A percentile compares a stretch with the other conserved stretches of the same genome.
phyloP scores from a whole-genome alignment of 257 asterid genomes.

The Buddleja alternifolia region DNA sequence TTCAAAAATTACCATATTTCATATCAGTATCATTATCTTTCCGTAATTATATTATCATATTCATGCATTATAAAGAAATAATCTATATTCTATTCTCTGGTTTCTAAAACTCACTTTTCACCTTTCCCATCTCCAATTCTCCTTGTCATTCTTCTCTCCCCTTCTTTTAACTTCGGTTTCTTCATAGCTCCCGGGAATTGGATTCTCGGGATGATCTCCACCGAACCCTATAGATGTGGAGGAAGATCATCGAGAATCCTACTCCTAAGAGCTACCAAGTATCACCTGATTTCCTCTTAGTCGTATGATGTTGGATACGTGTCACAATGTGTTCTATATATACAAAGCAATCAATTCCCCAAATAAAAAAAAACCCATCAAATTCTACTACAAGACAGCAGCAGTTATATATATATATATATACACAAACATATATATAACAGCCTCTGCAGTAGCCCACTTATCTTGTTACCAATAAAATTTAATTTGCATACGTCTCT shows the following conservation, averaged over 20 bases:
- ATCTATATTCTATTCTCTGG: not conserved
- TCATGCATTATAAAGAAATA: no score
- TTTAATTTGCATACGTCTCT: slow-evolving; percentile 36
- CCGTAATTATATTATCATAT: no score
- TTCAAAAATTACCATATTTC: no score
- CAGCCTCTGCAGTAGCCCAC: slow-evolving; percentile 47
- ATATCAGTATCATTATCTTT: no score
- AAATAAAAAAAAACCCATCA: not conserved
- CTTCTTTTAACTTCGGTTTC: no score
- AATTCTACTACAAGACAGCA: slow-evolving; percentile 28
- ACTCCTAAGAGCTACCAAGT: no score
- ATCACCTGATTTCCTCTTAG: no score
- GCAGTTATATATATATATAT: slow-evolving; percentile 21
- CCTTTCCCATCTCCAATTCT: not conserved
- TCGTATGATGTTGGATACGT: slow-evolving; percentile 12
- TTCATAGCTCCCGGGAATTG: no score
- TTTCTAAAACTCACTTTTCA: not conserved
- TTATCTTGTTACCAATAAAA: slow-evolving; percentile 37
- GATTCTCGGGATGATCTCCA: no score
- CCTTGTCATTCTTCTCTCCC: not conserved
- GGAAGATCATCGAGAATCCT: no score
- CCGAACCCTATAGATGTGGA: no score
- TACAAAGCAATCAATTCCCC: not conserved
- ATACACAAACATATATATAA: no score
- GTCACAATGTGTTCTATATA: slow-evolving; percentile 6